A percentile compares a stretch with the other conserved stretches of the same genome.
Evolutionary conservation across 164 flowering plant species (phyloP).

Genomic region (Berberis thunbergii): DNA sequence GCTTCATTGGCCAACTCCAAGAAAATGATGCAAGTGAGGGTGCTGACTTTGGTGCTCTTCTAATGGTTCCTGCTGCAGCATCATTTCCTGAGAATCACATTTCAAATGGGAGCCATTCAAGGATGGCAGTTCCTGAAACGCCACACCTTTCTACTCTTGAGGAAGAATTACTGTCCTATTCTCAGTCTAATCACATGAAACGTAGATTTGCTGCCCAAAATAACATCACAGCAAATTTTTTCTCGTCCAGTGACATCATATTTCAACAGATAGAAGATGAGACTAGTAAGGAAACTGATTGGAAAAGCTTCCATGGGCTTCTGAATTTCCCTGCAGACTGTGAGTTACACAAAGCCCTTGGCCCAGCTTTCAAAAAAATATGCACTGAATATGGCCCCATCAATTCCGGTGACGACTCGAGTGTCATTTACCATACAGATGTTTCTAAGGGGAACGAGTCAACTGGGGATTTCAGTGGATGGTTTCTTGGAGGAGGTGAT

Average conservation of each 20-base stretch:
- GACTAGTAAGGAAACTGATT: conserved; percentile 10
- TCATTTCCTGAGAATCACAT: conserved; percentile 10
- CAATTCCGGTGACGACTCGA: conserved; percentile 13
- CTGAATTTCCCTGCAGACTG: conserved; percentile 33
- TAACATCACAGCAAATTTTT: conserved; percentile 13
- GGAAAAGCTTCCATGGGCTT: conserved; percentile 6
- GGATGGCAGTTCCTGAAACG: conserved; percentile 14
- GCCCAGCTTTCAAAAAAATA: conserved; percentile 18
- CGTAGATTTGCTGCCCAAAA: conserved; percentile 9
- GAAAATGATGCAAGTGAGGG: conserved; percentile 12
- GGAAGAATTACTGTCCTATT: conserved; percentile 13
- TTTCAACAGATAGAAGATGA: conserved; percentile 11
- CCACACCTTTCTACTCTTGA: conserved; percentile 11
- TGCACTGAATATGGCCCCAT: conserved; percentile 13
- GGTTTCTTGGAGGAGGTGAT: conserved; percentile 14
- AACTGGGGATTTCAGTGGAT: conserved; percentile 11
- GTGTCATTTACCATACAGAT: conserved; percentile 14
- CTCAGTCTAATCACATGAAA: conserved; percentile 6
- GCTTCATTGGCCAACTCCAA: conserved; percentile 10
- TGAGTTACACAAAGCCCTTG: conserved; percentile 51
- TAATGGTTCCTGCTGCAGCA: conserved; percentile 7
- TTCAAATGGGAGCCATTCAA: conserved; percentile 11
- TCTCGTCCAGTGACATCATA: conserved; percentile 10
- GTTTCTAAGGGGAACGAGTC: conserved; percentile 9
- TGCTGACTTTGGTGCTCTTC: conserved; percentile 6